Evolutionary conservation across 2,329 filamentous ascomycete species (phyloP).

Genomic region (Aspergillus luchuensis): DNA sequence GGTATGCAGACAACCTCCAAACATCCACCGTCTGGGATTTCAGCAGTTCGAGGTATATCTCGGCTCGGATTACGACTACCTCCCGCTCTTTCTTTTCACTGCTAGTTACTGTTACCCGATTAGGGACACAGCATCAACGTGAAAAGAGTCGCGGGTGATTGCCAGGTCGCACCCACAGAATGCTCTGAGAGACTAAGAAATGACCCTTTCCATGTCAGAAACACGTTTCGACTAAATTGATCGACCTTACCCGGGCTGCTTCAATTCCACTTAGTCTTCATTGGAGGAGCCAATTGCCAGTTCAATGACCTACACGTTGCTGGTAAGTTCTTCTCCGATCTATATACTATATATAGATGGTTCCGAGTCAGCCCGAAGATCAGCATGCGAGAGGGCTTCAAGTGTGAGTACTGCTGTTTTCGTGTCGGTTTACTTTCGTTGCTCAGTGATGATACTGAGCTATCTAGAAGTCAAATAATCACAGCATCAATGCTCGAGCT

Average conservation of each 20-base stretch:
- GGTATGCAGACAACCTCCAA: not conserved
- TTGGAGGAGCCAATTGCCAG: not conserved
- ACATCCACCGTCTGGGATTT: not conserved
- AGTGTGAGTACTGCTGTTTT: no score
- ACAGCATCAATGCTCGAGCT: no score
- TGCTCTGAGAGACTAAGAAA: not conserved
- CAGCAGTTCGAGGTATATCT: not conserved
- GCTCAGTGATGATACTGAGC: no score
- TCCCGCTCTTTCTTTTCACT: not conserved
- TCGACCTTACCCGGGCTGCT: not conserved
- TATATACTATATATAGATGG: not conserved
- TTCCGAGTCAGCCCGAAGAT: not conserved
- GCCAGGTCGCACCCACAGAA: not conserved
- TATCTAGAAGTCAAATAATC: no score
- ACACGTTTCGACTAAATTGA: not conserved
- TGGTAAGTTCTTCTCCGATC: not conserved
- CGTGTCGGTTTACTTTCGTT: no score
- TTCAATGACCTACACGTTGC: not conserved
- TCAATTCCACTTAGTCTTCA: not conserved
- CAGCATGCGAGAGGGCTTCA: not conserved
- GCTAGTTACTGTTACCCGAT: no score
- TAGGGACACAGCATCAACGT: not conserved
- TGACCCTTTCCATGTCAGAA: not conserved
- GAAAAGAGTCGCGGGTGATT: not conserved
- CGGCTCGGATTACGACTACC: not conserved